Evolutionary conservation across 1,139 yeast species (phyloP), one percentile per base, ranked within the genome.

Genomic region (Kurtzmaniella quercitrusa): DNA sequence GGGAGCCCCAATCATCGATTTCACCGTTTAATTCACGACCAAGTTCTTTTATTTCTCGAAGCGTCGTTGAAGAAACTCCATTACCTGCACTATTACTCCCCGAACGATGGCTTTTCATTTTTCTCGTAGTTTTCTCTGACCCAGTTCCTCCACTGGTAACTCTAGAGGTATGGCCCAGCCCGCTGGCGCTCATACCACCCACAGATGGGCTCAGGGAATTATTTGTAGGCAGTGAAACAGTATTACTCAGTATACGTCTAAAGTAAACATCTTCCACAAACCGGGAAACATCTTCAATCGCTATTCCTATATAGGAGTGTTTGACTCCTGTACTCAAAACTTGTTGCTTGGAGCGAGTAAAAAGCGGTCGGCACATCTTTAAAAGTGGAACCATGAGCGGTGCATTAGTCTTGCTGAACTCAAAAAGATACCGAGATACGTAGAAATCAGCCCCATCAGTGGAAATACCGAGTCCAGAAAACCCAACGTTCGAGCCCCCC

Each of bases 231-330:
- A 26, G 30, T 11, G 30, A 12, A 5, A 14, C n/a, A 4, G 30
- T 3, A 14, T 26, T 26, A 5, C 30, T 14, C 12, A 9, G 12
- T 11, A 26, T 14, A 12, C 18, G 12, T 12, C 34, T 16, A 19
- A 7, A 34, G 38, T 61, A 64, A 41, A 55, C 57, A 2, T 63
- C 67, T 35, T 52, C 53, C 1, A 68, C 55, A 36, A 50, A 62
- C 15, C 43, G 49, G 0, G 68, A 55, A 9, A 68, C 50, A 28
- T 68, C 73, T 44, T 71, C 76, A 11, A 57, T 47, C 1, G 70
- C 53, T 48, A 54, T 50, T 2, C 60, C 60, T 18, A 65, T 41
- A 35, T 53, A 53, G 3, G 67, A 57, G 38, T 60, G 60, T 12
- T 38, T 39, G 2, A 37, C 32, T 1, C 65, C 65, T 42, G 52